A percentile compares a stretch with the other conserved stretches of the same genome.
phyloP scores from a whole-genome alignment of 768 basidiomycete genomes.

The Xerocomellus dryophilus region DNA sequence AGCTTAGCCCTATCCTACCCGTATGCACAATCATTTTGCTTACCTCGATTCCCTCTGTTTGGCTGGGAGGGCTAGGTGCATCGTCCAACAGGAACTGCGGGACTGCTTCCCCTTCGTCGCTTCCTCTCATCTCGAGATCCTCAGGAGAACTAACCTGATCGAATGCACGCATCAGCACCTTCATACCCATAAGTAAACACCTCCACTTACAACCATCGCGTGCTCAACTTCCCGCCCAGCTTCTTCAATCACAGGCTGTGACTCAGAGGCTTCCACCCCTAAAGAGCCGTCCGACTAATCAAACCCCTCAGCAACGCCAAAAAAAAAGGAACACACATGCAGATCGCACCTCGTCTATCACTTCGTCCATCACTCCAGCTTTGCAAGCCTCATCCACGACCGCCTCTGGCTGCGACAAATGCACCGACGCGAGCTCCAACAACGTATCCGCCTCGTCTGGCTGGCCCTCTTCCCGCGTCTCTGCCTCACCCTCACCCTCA shows the following conservation, averaged over 20 bases:
- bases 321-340: background rate
- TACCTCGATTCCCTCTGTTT: background rate
- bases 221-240: background rate
- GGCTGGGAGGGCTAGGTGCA: background rate
- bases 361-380: background rate
- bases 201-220: slow-evolving; percentile 8
- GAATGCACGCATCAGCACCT: background rate
- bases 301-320: background rate
- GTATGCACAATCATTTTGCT: background rate
- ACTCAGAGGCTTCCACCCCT: background rate
- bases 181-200: background rate
- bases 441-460: slow-evolving; percentile 19
- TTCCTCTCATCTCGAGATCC: background rate
- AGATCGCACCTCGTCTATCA: slow-evolving; percentile 11
- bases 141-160: background rate
- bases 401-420: slow-evolving; percentile 13
- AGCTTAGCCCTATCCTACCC: background rate
- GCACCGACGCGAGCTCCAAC: slow-evolving; percentile 26
- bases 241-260: background rate
- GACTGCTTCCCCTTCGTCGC: background rate
- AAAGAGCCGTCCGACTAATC: background rate
- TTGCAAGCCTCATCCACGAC: background rate
- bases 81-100: background rate
- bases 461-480: background rate
- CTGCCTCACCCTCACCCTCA: background rate